Percentiles rank a stretch among this genome's conserved stretches.
phyloP scores from a whole-genome alignment of 352 stramenopile genomes.

The Thraustochytrium sp. region DNA sequence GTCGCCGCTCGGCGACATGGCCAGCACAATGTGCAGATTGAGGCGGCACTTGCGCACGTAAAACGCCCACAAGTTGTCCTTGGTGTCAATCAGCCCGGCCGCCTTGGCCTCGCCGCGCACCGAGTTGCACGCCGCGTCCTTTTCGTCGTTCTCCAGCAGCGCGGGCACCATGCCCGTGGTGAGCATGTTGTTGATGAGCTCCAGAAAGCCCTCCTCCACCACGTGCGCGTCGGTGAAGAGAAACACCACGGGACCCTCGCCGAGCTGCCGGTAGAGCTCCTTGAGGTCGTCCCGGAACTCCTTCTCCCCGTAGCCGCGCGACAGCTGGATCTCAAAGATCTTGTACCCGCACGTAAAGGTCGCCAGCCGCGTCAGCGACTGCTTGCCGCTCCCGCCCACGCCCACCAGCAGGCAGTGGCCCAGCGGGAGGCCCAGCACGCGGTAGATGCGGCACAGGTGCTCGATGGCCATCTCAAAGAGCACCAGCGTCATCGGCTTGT shows the following conservation, averaged over 20 bases:
- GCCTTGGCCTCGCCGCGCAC: constrained; percentile 80
- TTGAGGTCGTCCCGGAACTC: constrained; percentile 91
- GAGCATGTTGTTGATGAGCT: constrained; percentile 96
- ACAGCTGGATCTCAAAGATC: constrained; percentile 87
- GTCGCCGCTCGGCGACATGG: constrained; percentile 86
- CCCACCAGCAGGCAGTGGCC: constrained; percentile 87
- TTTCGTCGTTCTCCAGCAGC: constrained; percentile 83
- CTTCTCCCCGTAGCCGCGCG: constrained; percentile 80
- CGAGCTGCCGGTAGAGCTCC: constrained; percentile 79
- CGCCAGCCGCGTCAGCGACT: constrained; percentile 81
- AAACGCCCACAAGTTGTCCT: constrained; percentile 86
- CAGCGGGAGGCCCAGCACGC: constrained; percentile 81
- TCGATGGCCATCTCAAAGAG: constrained; percentile 92
- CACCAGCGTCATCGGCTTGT: constrained; percentile 88
- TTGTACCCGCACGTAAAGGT: constrained; percentile 85
- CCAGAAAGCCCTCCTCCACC: constrained; percentile 89
- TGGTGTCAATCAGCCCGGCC: constrained; percentile 75
- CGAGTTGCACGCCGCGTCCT: constrained; percentile 68
- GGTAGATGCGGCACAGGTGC: constrained; percentile 80
- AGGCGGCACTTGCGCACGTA: constrained; percentile 85
- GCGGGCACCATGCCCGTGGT: constrained; percentile 86
- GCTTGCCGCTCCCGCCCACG: constrained; percentile 86
- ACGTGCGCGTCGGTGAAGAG: constrained; percentile 91
- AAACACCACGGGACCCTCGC: constrained; percentile 79
- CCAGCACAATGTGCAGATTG: constrained; percentile 86